Evolutionary conservation across 345 rosid genomes (phyloP).

Genomic region (Triadica sebifera): DNA sequence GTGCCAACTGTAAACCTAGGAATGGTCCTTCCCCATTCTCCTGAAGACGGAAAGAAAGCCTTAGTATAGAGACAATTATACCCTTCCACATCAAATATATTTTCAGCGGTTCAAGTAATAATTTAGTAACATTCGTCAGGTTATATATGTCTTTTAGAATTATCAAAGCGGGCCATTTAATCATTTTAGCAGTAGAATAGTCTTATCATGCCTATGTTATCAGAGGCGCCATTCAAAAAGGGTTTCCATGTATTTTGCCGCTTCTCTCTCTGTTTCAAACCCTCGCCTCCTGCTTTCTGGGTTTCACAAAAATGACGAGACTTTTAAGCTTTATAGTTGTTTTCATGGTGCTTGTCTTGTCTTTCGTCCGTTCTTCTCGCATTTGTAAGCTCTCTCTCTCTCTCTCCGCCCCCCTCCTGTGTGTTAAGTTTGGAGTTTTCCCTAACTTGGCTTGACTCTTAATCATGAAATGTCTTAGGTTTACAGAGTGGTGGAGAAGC

Average conservation of each 20-base stretch:
- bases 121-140: no score
- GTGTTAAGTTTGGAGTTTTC: no score
- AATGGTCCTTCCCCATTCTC: not conserved
- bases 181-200: no score
- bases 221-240: no score
- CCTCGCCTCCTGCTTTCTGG: not conserved
- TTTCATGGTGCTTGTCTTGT: slow-evolving; percentile 18
- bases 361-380: slow-evolving; percentile 26
- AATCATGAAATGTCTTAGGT: slow-evolving; percentile 16
- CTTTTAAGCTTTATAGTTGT: slow-evolving; percentile 20
- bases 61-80: not conserved
- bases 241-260: no score
- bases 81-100: not conserved
- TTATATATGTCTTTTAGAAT: no score
- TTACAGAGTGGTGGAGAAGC: slow-evolving; percentile 14
- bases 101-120: not conserved
- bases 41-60: not conserved
- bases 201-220: no score
- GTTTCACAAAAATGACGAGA: slow-evolving; percentile 19
- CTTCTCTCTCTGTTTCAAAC: not conserved
- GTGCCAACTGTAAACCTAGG: slow-evolving; percentile 4
- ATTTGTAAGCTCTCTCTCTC: slow-evolving; percentile 13
- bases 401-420: not conserved
- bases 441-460: not conserved
- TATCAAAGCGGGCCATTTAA: no score